Evolutionary conservation across 2,329 filamentous ascomycete species (phyloP).

Genomic region (Ceratocystis alfenasii): DNA sequence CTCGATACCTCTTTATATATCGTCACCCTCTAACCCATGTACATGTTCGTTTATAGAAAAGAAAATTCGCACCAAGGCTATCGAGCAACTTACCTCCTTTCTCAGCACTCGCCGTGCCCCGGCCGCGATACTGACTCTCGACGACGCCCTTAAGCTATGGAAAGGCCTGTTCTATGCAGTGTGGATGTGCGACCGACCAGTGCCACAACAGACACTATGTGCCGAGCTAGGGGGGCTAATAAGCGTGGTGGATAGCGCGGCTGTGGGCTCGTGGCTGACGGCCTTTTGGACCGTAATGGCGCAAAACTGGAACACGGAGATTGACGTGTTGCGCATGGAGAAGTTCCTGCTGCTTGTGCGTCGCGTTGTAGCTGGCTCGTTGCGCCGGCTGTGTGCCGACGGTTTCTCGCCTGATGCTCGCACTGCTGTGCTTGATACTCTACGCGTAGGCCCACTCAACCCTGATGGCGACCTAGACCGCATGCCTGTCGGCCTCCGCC

Average conservation of each 20-base stretch:
- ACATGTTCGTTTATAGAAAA: constrained; percentile 45
- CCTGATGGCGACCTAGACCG: constrained; percentile 36
- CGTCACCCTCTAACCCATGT: not conserved
- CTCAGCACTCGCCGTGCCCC: constrained; percentile 42
- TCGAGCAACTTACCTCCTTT: constrained; percentile 65
- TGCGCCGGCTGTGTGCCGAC: constrained; percentile 30
- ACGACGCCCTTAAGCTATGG: constrained; percentile 81
- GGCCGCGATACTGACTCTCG: constrained; percentile 40
- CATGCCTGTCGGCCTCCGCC: constrained; percentile 69
- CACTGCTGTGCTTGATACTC: constrained; percentile 25
- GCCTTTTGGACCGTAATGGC: constrained; percentile 59
- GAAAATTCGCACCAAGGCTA: constrained; percentile 62
- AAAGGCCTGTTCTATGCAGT: constrained; percentile 88
- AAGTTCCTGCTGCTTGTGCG: constrained; percentile 84
- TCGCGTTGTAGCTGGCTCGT: constrained; percentile 61
- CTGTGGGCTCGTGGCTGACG: constrained; percentile 39
- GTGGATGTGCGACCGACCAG: constrained; percentile 84
- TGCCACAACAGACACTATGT: constrained; percentile 76
- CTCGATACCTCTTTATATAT: not conserved
- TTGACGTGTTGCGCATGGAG: constrained; percentile 71
- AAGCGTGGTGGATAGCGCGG: constrained; percentile 28
- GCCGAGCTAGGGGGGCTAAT: constrained; percentile 59
- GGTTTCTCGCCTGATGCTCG: constrained; percentile 3
- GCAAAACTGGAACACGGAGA: constrained; percentile 55
- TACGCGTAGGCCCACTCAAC: constrained; percentile 29